phyloP scores from a whole-genome alignment of 208 protist species.

The Angomonas desouzai region DNA sequence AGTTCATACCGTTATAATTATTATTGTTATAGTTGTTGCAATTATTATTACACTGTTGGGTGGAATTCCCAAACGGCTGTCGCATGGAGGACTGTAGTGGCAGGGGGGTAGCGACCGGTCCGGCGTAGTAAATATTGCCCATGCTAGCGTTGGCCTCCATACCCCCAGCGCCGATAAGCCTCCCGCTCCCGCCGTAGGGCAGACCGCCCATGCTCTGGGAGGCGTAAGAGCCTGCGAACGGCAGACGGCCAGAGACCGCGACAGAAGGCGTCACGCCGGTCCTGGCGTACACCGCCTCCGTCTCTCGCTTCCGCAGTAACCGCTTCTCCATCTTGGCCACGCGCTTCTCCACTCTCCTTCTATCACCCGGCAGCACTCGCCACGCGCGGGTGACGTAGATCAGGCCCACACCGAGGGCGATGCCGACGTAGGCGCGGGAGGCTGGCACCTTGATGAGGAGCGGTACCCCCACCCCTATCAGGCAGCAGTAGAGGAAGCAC shows the following conservation, averaged over 20 bases:
- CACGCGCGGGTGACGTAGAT: slow-evolving; percentile 36
- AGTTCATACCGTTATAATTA: background rate
- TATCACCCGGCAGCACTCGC: slow-evolving; percentile 36
- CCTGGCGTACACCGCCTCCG: background rate
- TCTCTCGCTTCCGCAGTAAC: background rate
- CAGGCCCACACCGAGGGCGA: slow-evolving; percentile 20
- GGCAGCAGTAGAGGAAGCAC: background rate
- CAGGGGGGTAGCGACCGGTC: background rate
- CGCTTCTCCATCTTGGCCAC: slow-evolving; percentile 7
- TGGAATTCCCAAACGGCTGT: background rate
- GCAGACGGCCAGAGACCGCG: background rate
- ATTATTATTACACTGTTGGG: background rate
- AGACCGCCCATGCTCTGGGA: background rate
- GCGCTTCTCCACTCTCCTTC: background rate
- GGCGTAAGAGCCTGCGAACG: background rate
- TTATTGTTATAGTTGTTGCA: slow-evolving; percentile 4
- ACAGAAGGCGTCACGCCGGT: background rate
- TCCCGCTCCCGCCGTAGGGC: background rate
- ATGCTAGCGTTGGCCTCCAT: background rate
- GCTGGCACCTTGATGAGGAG: slow-evolving; percentile 20
- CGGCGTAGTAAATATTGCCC: background rate
- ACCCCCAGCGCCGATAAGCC: background rate
- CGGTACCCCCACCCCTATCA: slow-evolving; percentile 11
- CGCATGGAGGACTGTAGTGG: background rate
- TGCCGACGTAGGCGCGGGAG: slow-evolving; percentile 29